Evolutionary conservation across 257 asterid species (phyloP).

Genomic region (Solanum paucissectum): DNA sequence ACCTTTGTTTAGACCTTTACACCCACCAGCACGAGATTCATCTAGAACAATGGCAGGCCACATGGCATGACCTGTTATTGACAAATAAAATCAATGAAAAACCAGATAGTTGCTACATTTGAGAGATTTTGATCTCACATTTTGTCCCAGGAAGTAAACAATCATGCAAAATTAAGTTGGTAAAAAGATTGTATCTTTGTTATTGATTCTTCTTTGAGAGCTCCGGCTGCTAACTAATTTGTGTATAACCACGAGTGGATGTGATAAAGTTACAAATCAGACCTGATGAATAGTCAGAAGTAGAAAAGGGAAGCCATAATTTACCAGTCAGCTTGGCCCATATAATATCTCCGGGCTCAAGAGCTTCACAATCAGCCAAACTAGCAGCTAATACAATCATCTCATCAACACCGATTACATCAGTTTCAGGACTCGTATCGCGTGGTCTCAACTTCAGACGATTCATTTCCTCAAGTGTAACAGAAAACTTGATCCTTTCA

Average conservation of each 20-base stretch:
- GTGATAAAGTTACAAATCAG: not conserved
- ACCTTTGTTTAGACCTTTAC: constrained; percentile 56
- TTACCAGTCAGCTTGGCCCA: constrained; percentile 99
- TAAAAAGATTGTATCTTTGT: not conserved
- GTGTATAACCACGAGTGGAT: not conserved
- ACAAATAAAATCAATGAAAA: not conserved
- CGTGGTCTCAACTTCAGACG: constrained; percentile 41
- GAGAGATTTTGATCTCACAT: not conserved
- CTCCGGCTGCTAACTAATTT: not conserved
- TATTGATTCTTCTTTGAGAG: not conserved
- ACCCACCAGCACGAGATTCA: constrained; percentile 61
- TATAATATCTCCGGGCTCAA: constrained; percentile 77
- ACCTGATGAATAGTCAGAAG: not conserved
- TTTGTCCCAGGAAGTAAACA: not conserved
- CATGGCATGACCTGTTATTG: constrained; percentile 79
- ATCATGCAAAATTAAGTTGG: not conserved
- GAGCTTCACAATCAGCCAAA: constrained; percentile 65
- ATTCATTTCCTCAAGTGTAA: constrained; percentile 57
- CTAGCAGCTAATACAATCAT: constrained; percentile 84
- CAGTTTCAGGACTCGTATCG: constrained; percentile 46
- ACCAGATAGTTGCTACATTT: not conserved
- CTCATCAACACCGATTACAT: constrained; percentile 69
- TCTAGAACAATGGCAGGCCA: constrained; percentile 95
- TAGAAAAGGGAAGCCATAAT: not conserved
- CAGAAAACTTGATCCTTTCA: constrained; percentile 63